phyloP scores from a whole-genome alignment of 306 rosid genomes.

The Malus domestica region ASM211411v1 NC_041799.1:11440501-11441000 shows the following conservation, averaged over 20 bases:
- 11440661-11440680: no score
- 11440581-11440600: background rate
- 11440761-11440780: background rate
- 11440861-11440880: background rate
- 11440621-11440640: no score
- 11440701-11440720: background rate
- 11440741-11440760: background rate
- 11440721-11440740: background rate
- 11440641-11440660: no score
- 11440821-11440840: background rate
- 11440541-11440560: background rate
- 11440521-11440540: background rate
- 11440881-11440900: no score
- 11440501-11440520: background rate
- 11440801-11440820: no score
- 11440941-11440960: no score
- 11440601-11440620: background rate
- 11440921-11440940: no score
- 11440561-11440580: background rate
- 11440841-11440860: background rate
- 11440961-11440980: no score
- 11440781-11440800: background rate
- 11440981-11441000: no score
- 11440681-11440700: background rate
- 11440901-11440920: no score